phyloP scores from a whole-genome alignment of 2,329 filamentous ascomycete species.

The Lasiodiplodia gonubiensis region DNA sequence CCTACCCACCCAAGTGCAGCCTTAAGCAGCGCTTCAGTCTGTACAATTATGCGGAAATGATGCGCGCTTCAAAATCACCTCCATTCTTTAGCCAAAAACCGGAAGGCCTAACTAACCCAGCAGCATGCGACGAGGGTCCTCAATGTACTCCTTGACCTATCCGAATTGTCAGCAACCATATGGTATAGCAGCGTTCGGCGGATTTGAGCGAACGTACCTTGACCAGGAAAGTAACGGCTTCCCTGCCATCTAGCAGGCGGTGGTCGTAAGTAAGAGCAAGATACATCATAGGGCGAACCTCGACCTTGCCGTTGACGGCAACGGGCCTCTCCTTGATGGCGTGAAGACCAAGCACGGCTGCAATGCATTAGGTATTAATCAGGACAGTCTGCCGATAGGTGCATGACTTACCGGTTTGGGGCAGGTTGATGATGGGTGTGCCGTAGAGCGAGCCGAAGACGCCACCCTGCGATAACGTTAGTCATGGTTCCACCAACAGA shows the following conservation, averaged over 20 bases:
- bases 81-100: background rate
- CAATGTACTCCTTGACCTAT: slow-evolving; percentile 89
- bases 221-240: slow-evolving; percentile 94
- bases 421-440: slow-evolving; percentile 97
- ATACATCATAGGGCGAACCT: slow-evolving; percentile 99
- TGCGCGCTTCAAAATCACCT: slow-evolving; percentile 18
- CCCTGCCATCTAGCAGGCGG: slow-evolving; percentile 89
- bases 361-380: slow-evolving; percentile 29
- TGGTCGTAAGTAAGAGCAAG: slow-evolving; percentile 97
- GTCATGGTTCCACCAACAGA: background rate
- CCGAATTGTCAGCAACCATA: background rate
- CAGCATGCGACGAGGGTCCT: slow-evolving; percentile 93
- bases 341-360: slow-evolving; percentile 85
- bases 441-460: slow-evolving; percentile 98
- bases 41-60: slow-evolving; percentile 19
- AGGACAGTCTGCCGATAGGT: slow-evolving; percentile 5
- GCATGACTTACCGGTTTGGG: slow-evolving; percentile 69
- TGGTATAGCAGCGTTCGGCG: background rate
- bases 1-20: background rate
- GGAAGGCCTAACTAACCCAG: slow-evolving; percentile 48
- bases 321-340: slow-evolving; percentile 95
- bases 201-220: slow-evolving; percentile 59
- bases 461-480: slow-evolving; percentile 62
- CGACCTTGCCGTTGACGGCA: slow-evolving; percentile 89
- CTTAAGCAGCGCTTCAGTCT: slow-evolving; percentile 18